A percentile compares a stretch with the other conserved stretches of the same genome.
phyloP scores from a whole-genome alignment of 225 moss, liverwort and hornwort genomes.

The Polytrichum formosum region DNA sequence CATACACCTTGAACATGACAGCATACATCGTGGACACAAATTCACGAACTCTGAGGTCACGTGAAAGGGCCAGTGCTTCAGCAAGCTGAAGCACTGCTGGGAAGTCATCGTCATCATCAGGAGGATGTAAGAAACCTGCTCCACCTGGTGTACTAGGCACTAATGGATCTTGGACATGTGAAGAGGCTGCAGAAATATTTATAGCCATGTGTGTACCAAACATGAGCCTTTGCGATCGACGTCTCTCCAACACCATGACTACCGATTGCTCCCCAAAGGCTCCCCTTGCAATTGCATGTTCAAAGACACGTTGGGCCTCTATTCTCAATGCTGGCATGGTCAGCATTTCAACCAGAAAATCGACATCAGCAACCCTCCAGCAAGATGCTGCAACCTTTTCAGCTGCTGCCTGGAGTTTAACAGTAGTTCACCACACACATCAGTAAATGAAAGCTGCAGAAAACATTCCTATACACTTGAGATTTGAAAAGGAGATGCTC shows the following conservation, averaged over 20 bases:
- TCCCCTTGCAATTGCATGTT: constrained; percentile 92
- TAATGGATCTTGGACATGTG: constrained; percentile 69
- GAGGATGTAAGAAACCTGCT: constrained; percentile 54
- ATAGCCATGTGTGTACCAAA: constrained; percentile 70
- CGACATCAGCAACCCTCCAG: constrained; percentile 97
- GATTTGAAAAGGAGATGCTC: too few species aligned
- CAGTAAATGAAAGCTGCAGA: neutral
- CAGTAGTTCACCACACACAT: constrained; percentile 5
- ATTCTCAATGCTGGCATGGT: constrained; percentile 79
- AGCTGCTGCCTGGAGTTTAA: constrained; percentile 71
- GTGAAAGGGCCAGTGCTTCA: constrained; percentile 79
- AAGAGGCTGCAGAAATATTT: constrained; percentile 26
- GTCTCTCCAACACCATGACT: constrained; percentile 97
- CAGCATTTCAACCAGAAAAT: constrained; percentile 98
- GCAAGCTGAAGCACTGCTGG: constrained; percentile 94
- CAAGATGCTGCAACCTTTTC: constrained; percentile 98
- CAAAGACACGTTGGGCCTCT: constrained; percentile 97
- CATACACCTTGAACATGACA: constrained; percentile 99
- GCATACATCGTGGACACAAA: constrained; percentile 97
- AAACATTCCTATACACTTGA: too few species aligned
- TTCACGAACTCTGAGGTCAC: constrained; percentile 87
- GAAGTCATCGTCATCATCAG: constrained; percentile 91
- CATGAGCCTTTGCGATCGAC: constrained; percentile 84
- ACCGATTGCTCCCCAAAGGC: constrained; percentile 99
- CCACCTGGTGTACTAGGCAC: constrained; percentile 71